Conservation (phyloP, 2,329 filamentous ascomycete genomes). For the Sodiomyces alkalinus region DNA sequence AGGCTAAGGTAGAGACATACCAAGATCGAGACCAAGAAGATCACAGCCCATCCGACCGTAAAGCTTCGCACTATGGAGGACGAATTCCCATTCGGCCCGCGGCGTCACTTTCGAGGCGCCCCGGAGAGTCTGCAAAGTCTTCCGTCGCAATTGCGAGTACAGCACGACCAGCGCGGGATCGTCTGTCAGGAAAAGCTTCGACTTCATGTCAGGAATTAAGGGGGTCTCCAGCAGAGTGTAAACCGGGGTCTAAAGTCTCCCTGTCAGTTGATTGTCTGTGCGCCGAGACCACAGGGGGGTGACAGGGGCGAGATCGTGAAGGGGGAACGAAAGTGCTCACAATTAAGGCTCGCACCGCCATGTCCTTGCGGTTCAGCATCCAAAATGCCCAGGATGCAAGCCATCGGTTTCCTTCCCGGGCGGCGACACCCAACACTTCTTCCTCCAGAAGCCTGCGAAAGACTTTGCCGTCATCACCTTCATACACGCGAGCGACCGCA, state of each 20-base stretch:
- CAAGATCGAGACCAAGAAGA: slow-evolving; percentile 70
- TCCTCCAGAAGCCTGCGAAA: slow-evolving; percentile 62
- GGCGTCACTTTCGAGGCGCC: slow-evolving; percentile 73
- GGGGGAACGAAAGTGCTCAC: slow-evolving; percentile 34
- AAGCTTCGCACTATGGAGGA: slow-evolving; percentile 68
- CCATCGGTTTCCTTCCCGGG: slow-evolving; percentile 78
- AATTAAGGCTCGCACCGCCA: slow-evolving; percentile 71
- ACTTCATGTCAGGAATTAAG: slow-evolving; percentile 52
- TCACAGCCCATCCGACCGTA: slow-evolving; percentile 93
- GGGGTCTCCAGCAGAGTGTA: slow-evolving; percentile 57
- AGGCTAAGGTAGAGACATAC: slow-evolving; percentile 29
- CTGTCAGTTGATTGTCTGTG: neutral
- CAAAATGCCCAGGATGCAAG: slow-evolving; percentile 91
- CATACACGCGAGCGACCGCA: slow-evolving; percentile 74
- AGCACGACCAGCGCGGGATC: slow-evolving; percentile 80
- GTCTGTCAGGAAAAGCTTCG: slow-evolving; percentile 72
- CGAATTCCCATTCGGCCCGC: slow-evolving; percentile 73
- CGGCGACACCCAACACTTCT: slow-evolving; percentile 62
- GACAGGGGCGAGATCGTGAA: neutral
- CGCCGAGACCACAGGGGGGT: too few species aligned
- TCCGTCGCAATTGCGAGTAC: slow-evolving; percentile 72
- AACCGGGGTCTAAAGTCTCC: slow-evolving; percentile 52
- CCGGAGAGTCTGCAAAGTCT: slow-evolving; percentile 66
- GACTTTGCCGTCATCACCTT: slow-evolving; percentile 66
- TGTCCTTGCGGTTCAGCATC: slow-evolving; percentile 69